Percentiles rank a stretch among this genome's conserved stretches.
phyloP scores from a whole-genome alignment of 164 flowering plant genomes.

The Santalum album region DNA sequence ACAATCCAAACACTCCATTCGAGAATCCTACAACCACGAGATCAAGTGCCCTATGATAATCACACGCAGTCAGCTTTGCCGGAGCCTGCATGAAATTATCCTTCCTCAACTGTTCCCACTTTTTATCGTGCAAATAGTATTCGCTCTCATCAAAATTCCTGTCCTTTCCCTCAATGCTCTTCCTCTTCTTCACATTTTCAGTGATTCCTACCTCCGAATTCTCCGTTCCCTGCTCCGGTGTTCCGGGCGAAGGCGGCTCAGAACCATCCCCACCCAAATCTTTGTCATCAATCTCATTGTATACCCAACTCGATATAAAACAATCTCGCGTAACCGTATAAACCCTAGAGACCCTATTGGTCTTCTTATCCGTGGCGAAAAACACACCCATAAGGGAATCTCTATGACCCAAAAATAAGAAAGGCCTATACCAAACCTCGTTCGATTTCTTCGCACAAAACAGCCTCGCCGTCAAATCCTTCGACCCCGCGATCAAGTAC shows the following conservation, averaged over 20 bases:
- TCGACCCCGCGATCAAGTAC: slow-evolving; percentile 74
- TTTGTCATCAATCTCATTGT: slow-evolving; percentile 15
- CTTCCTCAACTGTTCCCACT: slow-evolving; percentile 75
- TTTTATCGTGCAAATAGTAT: slow-evolving; percentile 40
- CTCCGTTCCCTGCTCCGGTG: slow-evolving; percentile 43
- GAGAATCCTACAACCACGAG: slow-evolving; percentile 88
- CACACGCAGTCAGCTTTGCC: slow-evolving; percentile 71
- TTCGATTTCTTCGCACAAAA: slow-evolving; percentile 45
- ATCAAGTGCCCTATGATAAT: slow-evolving; percentile 81
- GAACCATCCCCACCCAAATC: slow-evolving; percentile 18
- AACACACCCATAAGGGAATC: slow-evolving; percentile 67
- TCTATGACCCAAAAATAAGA: slow-evolving; percentile 73
- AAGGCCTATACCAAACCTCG: slow-evolving; percentile 38
- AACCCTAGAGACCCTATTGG: slow-evolving; percentile 32
- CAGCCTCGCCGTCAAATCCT: slow-evolving; percentile 74
- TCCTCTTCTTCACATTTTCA: slow-evolving; percentile 37
- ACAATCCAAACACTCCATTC: slow-evolving; percentile 87
- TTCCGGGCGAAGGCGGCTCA: slow-evolving; percentile 71
- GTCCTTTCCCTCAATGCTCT: slow-evolving; percentile 26
- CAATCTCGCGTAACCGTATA: slow-evolving; percentile 70
- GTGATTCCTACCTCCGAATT: not conserved
- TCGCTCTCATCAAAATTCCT: slow-evolving; percentile 22
- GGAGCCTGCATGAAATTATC: slow-evolving; percentile 56
- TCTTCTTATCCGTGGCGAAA: slow-evolving; percentile 57
- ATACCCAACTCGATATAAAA: slow-evolving; percentile 67